These are phyloP conservation scores for Neurospora intermedia DNA, from an alignment of 495 filamentous ascomycete species.

Conservation along the genomic window DNA sequence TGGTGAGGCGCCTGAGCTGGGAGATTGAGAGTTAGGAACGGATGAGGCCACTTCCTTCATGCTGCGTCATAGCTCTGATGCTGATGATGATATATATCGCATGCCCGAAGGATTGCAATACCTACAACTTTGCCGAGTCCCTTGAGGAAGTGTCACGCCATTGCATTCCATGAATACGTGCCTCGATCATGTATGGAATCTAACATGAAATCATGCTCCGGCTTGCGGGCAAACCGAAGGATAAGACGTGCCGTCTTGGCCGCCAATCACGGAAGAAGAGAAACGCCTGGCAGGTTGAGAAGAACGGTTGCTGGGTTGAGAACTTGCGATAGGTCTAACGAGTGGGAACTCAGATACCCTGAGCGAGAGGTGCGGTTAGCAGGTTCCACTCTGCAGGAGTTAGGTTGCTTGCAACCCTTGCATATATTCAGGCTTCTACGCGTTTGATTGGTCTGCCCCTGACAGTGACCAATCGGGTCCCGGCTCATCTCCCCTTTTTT, in stretches of 20 bases:
- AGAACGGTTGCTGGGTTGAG: not conserved
- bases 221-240: not conserved
- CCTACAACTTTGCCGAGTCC: not conserved
- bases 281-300: not conserved
- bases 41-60: not conserved
- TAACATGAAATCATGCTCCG: not conserved
- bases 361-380: not conserved
- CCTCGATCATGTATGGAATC: not conserved
- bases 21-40: not conserved
- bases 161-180: not conserved
- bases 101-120: not conserved
- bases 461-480: not conserved
- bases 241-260: not conserved
- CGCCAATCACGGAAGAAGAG: not conserved
- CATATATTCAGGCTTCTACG: not conserved
- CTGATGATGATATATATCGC: not conserved
- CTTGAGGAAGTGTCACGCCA: not conserved
- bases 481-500: not conserved
- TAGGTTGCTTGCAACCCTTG: not conserved
- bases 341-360: not conserved
- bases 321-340: not conserved
- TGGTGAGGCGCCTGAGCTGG: not conserved
- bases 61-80: not conserved
- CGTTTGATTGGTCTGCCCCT: not conserved
- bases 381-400: not conserved